Evolutionary conservation across 1,139 yeast species (phyloP), one percentile per base, ranked within the genome.

Genomic region (Scheffersomyces quercinus): DNA sequence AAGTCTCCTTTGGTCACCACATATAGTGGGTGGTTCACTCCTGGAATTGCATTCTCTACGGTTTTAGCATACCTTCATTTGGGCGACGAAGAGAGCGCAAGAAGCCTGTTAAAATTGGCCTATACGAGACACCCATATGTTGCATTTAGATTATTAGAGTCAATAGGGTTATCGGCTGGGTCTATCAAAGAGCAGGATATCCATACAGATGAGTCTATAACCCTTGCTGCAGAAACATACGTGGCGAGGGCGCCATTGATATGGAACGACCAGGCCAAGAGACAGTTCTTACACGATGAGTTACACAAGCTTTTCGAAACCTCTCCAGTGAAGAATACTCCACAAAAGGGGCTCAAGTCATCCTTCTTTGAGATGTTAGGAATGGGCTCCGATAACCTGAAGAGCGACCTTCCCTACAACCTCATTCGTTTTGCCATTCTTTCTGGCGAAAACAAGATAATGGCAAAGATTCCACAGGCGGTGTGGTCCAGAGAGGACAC

Each of bases 41-140:
- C 95, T 1, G 88, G 91, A 1, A 59, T 89, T 37, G 81, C 85
- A 1, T 83, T 81, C 55, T 85, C 95, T 1, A 63, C 75, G 1
- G 88, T 82, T 0, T 65, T 87, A 43, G 90, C 95, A 8, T 68
- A 79, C 49, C 67, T 79, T 38, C 50, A 70, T 13, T 60, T 75
- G 20, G 68, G 62, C 5, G 66, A 77, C 33, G 38, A 43, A 9
- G 68, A 62, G 1, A 61, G 62, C 9, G 93, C 95, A 0, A 68
- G 60, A 36, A 49, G 51, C 2, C 74, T 75, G 14, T 62, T 88
- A 44, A 53, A 57, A 30, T 54, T 50, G 9, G 93, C 95, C 0
- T 82, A 76, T 50, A 50, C 65, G 5, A 65, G 68, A 12, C 84
- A 85, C 60, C 87, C 95, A 2, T 79, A 73, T 58, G 70, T 85